These are phyloP conservation scores for Tremella mesenterica DNA, from an alignment of 768 basidiomycete genomes.

Conservation along the genomic window DNA sequence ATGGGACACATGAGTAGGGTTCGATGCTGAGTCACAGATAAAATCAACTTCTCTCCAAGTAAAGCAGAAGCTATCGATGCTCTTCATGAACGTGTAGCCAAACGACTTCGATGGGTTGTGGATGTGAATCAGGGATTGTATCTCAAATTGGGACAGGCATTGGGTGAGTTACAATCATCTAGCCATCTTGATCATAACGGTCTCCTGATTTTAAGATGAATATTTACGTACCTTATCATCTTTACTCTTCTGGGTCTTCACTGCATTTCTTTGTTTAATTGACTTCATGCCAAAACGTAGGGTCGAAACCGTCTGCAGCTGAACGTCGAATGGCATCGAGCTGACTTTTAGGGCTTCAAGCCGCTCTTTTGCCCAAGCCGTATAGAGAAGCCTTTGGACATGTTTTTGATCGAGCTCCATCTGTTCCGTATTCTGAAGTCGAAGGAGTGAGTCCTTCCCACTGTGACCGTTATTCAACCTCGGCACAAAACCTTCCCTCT, in stretches of 20 bases:
- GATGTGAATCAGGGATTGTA: constrained; percentile 63
- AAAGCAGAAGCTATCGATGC: constrained; percentile 61
- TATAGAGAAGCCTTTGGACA: constrained; percentile 72
- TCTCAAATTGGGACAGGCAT: constrained; percentile 41
- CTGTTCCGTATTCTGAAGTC: constrained; percentile 65
- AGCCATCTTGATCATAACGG: not conserved
- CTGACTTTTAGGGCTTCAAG: constrained; percentile 76
- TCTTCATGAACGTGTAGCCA: constrained; percentile 75
- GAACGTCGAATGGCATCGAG: no score
- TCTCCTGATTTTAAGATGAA: no score
- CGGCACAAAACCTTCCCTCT: no score
- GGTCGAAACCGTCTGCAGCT: not conserved
- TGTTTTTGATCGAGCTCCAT: constrained; percentile 82
- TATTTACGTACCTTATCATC: not conserved
- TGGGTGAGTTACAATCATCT: constrained; percentile 16
- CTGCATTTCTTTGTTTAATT: constrained; percentile 57
- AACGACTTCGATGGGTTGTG: constrained; percentile 61
- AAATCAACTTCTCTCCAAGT: constrained; percentile 70
- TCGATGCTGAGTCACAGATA: constrained; percentile 55
- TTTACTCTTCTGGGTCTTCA: constrained; percentile 1
- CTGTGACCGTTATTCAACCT: not conserved
- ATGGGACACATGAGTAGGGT: no score
- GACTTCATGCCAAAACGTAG: no score
- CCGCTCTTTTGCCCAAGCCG: constrained; percentile 70
- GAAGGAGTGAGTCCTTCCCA: constrained; percentile 48